Evolutionary conservation across 2,329 filamentous ascomycete species (phyloP).

Genomic region (Leptodontidium sp.): DNA sequence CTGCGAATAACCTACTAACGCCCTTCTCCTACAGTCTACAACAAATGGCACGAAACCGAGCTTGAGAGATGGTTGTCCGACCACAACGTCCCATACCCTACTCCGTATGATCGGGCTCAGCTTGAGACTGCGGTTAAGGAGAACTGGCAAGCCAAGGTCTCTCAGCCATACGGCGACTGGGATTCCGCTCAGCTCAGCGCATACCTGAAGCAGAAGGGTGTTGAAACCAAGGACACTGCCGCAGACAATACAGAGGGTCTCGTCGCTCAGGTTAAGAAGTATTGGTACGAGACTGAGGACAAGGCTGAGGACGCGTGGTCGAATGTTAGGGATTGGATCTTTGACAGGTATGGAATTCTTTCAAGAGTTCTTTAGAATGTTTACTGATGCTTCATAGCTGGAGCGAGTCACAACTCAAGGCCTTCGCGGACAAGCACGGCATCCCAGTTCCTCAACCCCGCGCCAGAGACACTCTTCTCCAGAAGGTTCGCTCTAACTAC

Average conservation of each 20-base stretch:
- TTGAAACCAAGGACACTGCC: constrained; percentile 72
- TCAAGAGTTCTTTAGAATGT: constrained; percentile 19
- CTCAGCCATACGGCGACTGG: constrained; percentile 80
- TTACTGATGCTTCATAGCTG: constrained; percentile 32
- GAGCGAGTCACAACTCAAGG: constrained; percentile 85
- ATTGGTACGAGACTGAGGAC: constrained; percentile 83
- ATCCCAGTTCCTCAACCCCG: constrained; percentile 88
- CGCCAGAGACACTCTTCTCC: constrained; percentile 82
- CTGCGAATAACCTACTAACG: constrained; percentile 36
- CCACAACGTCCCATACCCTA: constrained; percentile 89
- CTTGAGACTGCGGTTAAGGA: constrained; percentile 89
- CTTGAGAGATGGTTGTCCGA: constrained; percentile 96
- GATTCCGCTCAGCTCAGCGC: constrained; percentile 71
- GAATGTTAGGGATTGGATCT: constrained; percentile 87
- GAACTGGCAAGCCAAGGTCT: constrained; percentile 85
- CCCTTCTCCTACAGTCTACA: constrained; percentile 74
- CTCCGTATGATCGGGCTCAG: constrained; percentile 88
- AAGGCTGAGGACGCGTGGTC: constrained; percentile 75
- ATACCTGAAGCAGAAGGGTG: constrained; percentile 76
- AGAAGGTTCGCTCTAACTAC: constrained; percentile 82
- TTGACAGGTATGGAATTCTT: constrained; percentile 70
- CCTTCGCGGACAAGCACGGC: constrained; percentile 87
- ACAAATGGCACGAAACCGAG: constrained; percentile 99
- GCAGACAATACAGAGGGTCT: constrained; percentile 75
- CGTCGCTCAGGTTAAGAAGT: constrained; percentile 71